These are phyloP conservation scores for Geranomyces michiganensis DNA, from an alignment of 192 early-diverging fungal species.

Conservation along the genomic window DNA sequence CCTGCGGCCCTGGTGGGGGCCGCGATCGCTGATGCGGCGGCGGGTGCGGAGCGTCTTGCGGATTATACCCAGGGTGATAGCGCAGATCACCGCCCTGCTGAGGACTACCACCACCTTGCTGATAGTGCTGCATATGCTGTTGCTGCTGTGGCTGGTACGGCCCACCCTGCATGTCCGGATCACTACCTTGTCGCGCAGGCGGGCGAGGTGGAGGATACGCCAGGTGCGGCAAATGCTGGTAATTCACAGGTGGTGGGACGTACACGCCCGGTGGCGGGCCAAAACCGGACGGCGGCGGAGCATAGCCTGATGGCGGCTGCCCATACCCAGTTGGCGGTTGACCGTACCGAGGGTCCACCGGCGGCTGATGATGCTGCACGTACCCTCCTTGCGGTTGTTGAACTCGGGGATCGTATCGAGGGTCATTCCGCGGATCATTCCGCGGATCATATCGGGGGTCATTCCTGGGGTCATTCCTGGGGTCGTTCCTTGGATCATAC, in stretches of 20 bases:
- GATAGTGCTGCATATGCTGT: background rate
- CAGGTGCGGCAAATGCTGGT: slow-evolving; percentile 2
- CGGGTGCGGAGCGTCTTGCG: slow-evolving; percentile 14
- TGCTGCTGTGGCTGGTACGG: background rate
- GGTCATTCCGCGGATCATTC: no score
- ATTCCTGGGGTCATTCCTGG: background rate
- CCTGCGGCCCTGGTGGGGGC: background rate
- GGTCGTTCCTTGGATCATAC: background rate
- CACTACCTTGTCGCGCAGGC: slow-evolving; percentile 4
- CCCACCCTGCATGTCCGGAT: background rate
- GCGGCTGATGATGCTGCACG: slow-evolving; percentile 2
- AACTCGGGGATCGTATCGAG: background rate
- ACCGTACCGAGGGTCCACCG: slow-evolving; percentile 10
- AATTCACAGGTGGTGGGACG: background rate
- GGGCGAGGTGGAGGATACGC: slow-evolving; percentile 23
- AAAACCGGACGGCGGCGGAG: background rate
- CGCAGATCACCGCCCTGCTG: background rate
- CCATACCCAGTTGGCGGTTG: background rate
- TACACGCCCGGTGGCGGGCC: background rate
- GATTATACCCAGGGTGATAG: slow-evolving; percentile 21
- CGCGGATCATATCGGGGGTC: background rate
- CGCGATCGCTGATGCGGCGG: slow-evolving; percentile 1
- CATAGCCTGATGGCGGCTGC: background rate
- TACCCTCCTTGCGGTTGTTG: slow-evolving; percentile 10
- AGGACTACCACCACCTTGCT: background rate